Conservation (phyloP, 2,329 filamentous ascomycete species). For the Pseudogymnoascus sp. region DNA sequence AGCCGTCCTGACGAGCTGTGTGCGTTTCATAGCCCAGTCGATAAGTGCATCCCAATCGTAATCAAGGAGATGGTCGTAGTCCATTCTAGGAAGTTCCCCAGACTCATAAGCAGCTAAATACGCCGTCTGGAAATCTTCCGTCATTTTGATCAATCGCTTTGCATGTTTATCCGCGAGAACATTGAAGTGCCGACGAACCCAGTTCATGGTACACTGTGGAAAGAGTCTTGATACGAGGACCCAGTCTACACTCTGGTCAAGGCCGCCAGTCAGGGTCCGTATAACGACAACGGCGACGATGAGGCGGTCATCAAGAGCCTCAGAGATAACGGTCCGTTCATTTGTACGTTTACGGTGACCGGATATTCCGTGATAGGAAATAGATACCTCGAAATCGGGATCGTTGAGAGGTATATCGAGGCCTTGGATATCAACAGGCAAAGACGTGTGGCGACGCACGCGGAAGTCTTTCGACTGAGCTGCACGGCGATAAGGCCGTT, state of each 20-base stretch:
- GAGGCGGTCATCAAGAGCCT: slow-evolving; percentile 36
- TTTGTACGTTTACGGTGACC: slow-evolving; percentile 26
- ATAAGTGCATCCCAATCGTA: slow-evolving; percentile 66
- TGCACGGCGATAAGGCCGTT: slow-evolving; percentile 12
- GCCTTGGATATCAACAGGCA: slow-evolving; percentile 23
- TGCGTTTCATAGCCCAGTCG: slow-evolving; percentile 54
- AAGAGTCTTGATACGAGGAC: slow-evolving; percentile 51
- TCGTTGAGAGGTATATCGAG: slow-evolving; percentile 13
- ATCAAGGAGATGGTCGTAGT: slow-evolving; percentile 55
- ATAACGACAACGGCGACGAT: slow-evolving; percentile 54
- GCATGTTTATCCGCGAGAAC: slow-evolving; percentile 44
- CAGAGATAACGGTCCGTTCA: slow-evolving; percentile 16
- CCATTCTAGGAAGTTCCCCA: slow-evolving; percentile 52
- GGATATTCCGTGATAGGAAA: slow-evolving; percentile 9
- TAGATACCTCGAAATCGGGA: slow-evolving; percentile 7
- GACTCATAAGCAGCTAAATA: slow-evolving; percentile 62
- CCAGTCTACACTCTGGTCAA: slow-evolving; percentile 55
- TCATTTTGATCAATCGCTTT: slow-evolving; percentile 49
- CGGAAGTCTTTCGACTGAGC: slow-evolving; percentile 23
- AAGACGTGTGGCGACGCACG: slow-evolving; percentile 20
- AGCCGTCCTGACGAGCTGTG: slow-evolving; percentile 15
- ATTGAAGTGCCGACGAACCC: slow-evolving; percentile 51
- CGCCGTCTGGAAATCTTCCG: slow-evolving; percentile 55
- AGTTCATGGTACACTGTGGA: slow-evolving; percentile 45
- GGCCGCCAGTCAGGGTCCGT: slow-evolving; percentile 52